These are phyloP conservation scores for Umbellularia californica DNA, from an alignment of 164 flowering plant species.

Conservation along the genomic window DNA sequence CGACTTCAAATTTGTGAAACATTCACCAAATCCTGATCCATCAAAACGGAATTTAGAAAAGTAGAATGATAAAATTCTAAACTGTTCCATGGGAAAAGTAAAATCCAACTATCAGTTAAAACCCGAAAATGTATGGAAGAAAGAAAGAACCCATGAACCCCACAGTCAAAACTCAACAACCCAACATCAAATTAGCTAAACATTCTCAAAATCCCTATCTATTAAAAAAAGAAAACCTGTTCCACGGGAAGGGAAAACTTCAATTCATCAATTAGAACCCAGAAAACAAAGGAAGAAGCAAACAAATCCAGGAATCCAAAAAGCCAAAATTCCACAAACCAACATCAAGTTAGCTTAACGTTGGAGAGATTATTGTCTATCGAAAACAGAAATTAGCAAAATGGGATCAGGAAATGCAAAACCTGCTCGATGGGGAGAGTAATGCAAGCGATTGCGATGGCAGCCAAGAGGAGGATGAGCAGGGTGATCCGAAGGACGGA, in stretches of 20 bases:
- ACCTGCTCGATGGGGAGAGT: conserved; percentile 80
- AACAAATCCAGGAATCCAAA: neutral
- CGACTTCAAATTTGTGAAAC: neutral
- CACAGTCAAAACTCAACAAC: neutral
- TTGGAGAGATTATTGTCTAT: too few relatives aligned
- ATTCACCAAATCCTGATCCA: too few relatives aligned
- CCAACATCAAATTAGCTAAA: neutral
- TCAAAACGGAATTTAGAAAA: neutral
- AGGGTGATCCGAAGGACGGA: conserved; percentile 44
- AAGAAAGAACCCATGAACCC: neutral
- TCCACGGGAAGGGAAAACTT: too few relatives aligned
- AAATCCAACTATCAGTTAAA: too few relatives aligned
- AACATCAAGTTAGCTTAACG: neutral
- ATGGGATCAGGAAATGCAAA: neutral
- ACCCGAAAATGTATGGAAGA: too few relatives aligned
- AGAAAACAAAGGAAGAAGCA: too few relatives aligned
- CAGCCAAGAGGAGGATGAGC: conserved; percentile 45
- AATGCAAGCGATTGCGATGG: conserved; percentile 45
- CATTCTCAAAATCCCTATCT: too few relatives aligned
- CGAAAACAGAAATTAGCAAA: too few relatives aligned
- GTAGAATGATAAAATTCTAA: too few relatives aligned
- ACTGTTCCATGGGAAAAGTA: too few relatives aligned
- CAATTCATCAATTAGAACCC: too few relatives aligned
- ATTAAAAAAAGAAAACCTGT: too few relatives aligned
- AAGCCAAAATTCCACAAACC: neutral